Evolutionary conservation across 495 filamentous ascomycete species (phyloP).

Genomic region (Diplogelasinospora grovesii): DNA sequence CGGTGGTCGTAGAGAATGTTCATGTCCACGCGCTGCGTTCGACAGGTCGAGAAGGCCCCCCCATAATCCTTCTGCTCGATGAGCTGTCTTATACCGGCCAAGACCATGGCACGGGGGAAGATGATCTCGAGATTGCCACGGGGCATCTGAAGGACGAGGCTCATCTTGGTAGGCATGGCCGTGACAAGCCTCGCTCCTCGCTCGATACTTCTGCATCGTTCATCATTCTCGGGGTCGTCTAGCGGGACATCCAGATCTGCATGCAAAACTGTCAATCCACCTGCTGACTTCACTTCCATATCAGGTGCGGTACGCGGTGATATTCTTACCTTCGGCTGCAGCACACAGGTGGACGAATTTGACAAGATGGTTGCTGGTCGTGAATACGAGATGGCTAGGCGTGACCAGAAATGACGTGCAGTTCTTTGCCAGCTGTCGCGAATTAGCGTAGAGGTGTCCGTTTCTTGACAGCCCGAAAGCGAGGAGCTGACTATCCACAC

Average conservation of each 20-base stretch:
- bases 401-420: conserved; percentile 89
- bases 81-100: conserved; percentile 75
- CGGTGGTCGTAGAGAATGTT: conserved; percentile 95
- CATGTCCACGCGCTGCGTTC: conserved; percentile 92
- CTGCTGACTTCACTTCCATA: too few relatives aligned
- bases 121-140: conserved; percentile 94
- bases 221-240: conserved; percentile 87
- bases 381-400: conserved; percentile 77
- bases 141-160: conserved; percentile 83
- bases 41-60: conserved; percentile 76
- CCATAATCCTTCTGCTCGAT: conserved; percentile 76
- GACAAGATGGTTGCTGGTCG: conserved; percentile 80
- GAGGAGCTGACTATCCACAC: conserved; percentile 33
- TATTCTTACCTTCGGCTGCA: conserved; percentile 56
- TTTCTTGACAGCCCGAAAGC: conserved; percentile 60
- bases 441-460: conserved; percentile 74
- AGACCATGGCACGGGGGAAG: conserved; percentile 83
- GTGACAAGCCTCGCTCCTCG: conserved; percentile 80
- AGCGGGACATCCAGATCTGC: conserved; percentile 70
- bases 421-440: conserved; percentile 63
- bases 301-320: too few relatives aligned
- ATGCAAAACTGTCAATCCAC: too few relatives aligned
- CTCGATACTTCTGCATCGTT: conserved; percentile 87
- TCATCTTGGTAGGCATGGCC: conserved; percentile 80
- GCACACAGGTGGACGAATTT: conserved; percentile 84